A percentile compares a stretch with the other conserved stretches of the same genome.
These are phyloP conservation scores for Rosellinia necatrix DNA, from an alignment of 2,329 filamentous ascomycete genomes.

Conservation along the genomic window DNA sequence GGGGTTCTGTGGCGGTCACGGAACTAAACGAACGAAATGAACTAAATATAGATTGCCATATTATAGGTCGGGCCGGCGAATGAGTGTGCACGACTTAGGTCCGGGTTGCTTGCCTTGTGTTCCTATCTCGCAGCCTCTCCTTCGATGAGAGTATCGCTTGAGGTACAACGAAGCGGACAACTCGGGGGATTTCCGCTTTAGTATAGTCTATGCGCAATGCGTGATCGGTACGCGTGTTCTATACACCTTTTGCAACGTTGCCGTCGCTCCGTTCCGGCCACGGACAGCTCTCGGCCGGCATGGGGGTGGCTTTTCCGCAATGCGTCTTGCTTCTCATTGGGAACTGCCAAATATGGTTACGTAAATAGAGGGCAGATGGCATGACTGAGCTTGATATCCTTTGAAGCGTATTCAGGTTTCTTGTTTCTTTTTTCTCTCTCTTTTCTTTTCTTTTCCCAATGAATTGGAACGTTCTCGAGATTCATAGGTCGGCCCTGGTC, in stretches of 20 bases:
- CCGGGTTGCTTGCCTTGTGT: neutral
- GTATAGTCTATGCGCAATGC: neutral
- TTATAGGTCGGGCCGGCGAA: neutral
- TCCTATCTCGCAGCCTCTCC: neutral
- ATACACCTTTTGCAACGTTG: neutral
- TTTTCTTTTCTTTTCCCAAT: too few species aligned
- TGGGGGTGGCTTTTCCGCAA: neutral
- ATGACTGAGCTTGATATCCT: too few species aligned
- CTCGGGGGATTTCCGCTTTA: neutral
- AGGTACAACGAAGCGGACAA: neutral
- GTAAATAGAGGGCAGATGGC: neutral
- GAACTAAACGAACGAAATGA: too few species aligned
- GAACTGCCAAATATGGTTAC: neutral
- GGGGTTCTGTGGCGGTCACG: too few species aligned
- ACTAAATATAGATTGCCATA: constrained; percentile 11
- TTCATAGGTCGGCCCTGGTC: too few species aligned
- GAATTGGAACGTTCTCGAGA: too few species aligned
- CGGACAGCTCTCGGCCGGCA: neutral
- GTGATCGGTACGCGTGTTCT: neutral
- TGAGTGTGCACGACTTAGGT: neutral
- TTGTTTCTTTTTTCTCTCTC: too few species aligned
- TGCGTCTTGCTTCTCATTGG: neutral
- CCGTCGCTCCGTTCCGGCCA: neutral
- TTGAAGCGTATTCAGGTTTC: neutral
- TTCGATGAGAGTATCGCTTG: neutral